These are phyloP conservation scores for Albifimbria verrucaria DNA, from an alignment of 2,329 filamentous ascomycete species.

Conservation along the genomic window DNA sequence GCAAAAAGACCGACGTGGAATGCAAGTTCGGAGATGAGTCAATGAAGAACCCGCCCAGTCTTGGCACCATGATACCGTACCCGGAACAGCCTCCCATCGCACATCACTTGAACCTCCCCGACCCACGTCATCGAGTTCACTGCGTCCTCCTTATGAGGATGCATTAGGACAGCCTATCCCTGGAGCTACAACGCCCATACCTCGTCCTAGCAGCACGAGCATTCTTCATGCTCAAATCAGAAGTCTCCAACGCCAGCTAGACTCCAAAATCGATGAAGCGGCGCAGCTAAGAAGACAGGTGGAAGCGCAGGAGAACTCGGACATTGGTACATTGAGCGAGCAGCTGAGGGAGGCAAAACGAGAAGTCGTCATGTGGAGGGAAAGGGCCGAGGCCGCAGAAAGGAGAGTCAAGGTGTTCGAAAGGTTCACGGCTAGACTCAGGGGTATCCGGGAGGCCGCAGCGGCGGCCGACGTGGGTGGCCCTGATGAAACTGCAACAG, in stretches of 20 bases:
- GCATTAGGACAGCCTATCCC: not conserved
- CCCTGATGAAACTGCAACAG: not conserved
- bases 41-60: slow-evolving; percentile 20
- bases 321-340: slow-evolving; percentile 44
- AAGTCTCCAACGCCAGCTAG: slow-evolving; percentile 45
- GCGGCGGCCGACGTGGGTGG: slow-evolving; percentile 2
- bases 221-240: slow-evolving; percentile 47
- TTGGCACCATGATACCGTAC: slow-evolving; percentile 36
- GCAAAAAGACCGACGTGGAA: slow-evolving; percentile 10
- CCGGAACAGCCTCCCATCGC: slow-evolving; percentile 35
- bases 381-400: slow-evolving; percentile 55
- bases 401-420: slow-evolving; percentile 46
- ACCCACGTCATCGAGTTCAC: slow-evolving; percentile 27
- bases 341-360: slow-evolving; percentile 38
- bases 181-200: slow-evolving; percentile 9
- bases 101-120: slow-evolving; percentile 33
- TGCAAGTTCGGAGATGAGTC: slow-evolving; percentile 1
- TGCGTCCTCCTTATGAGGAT: slow-evolving; percentile 4
- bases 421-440: slow-evolving; percentile 33
- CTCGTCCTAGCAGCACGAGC: slow-evolving; percentile 24
- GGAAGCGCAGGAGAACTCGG: slow-evolving; percentile 38
- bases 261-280: slow-evolving; percentile 42
- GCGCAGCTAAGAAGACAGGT: slow-evolving; percentile 42
- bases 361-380: slow-evolving; percentile 44
- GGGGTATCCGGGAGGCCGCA: slow-evolving; percentile 24